phyloP scores from a whole-genome alignment of 495 filamentous ascomycete genomes.

The Aspergillus panamensis region DNA sequence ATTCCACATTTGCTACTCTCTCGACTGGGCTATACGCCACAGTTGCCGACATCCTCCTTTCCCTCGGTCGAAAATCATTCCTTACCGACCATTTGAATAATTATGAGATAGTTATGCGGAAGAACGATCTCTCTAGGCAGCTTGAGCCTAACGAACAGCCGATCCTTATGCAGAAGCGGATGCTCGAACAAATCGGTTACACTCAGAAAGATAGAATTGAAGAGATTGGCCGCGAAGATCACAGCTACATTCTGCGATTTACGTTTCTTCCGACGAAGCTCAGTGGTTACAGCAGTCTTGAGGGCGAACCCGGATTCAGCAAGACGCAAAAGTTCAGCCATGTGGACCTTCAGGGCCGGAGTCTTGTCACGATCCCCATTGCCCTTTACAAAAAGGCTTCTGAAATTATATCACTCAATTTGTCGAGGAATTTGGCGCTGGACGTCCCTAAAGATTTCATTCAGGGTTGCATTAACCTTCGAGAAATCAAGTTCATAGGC shows the following conservation, averaged over 20 bases:
- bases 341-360: constrained; percentile 87
- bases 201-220: constrained; percentile 82
- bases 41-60: constrained; percentile 75
- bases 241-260: constrained; percentile 94
- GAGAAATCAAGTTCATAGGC: constrained; percentile 90
- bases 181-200: constrained; percentile 91
- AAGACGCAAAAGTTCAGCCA: constrained; percentile 87
- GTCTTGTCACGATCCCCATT: constrained; percentile 92
- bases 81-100: constrained; percentile 84
- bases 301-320: constrained; percentile 73
- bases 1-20: constrained; percentile 90
- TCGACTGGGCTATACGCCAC: constrained; percentile 76
- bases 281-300: constrained; percentile 65
- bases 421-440: constrained; percentile 86
- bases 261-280: constrained; percentile 86
- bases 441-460: constrained; percentile 97
- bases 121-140: constrained; percentile 84
- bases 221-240: constrained; percentile 95
- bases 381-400: constrained; percentile 83
- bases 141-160: constrained; percentile 75
- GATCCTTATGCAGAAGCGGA: constrained; percentile 84
- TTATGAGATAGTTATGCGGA: constrained; percentile 92
- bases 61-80: constrained; percentile 87
- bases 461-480: constrained; percentile 81
- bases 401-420: constrained; percentile 91